phyloP scores from a whole-genome alignment of 108 stramenopile species.

The Nitzschia palea region DNA sequence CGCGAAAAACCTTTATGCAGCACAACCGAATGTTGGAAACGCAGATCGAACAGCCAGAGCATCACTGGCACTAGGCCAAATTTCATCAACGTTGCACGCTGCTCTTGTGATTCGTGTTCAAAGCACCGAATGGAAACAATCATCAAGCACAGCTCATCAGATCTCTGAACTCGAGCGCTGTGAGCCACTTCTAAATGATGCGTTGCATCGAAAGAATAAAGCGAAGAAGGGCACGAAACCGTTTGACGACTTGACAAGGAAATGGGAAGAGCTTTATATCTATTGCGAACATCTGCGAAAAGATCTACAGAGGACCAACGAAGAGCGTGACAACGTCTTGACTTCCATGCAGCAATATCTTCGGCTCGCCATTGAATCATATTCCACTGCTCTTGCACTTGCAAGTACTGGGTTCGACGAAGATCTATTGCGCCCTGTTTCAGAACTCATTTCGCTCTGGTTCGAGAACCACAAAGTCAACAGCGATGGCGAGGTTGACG shows the following conservation, averaged over 20 bases:
- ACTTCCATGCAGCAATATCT: conserved; percentile 47
- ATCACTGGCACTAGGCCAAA: conserved; percentile 57
- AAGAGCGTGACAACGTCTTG: conserved; percentile 43
- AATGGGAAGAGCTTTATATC: conserved; percentile 17
- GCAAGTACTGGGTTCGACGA: conserved; percentile 35
- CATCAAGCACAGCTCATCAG: conserved; percentile 36
- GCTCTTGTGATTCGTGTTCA: conserved; percentile 49
- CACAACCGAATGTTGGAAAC: conserved; percentile 13
- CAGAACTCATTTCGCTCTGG: conserved; percentile 74
- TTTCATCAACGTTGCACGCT: conserved; percentile 54
- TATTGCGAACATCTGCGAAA: conserved; percentile 21
- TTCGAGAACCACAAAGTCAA: conserved; percentile 44
- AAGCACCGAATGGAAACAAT: conserved; percentile 69
- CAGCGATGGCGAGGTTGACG: conserved; percentile 9
- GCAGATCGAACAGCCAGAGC: conserved; percentile 36
- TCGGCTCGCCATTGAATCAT: conserved; percentile 55
- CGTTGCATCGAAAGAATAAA: conserved; percentile 29
- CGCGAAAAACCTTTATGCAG: conserved; percentile 35
- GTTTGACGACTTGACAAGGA: neutral
- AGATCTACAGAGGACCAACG: conserved; percentile 28
- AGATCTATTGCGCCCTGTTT: conserved; percentile 66
- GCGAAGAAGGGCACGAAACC: conserved; percentile 4
- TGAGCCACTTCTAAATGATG: conserved; percentile 32
- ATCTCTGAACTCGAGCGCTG: conserved; percentile 42
- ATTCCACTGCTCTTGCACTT: conserved; percentile 51